These are phyloP conservation scores for Prunella vulgaris DNA, from an alignment of 257 asterid species.

Conservation along the genomic window DNA sequence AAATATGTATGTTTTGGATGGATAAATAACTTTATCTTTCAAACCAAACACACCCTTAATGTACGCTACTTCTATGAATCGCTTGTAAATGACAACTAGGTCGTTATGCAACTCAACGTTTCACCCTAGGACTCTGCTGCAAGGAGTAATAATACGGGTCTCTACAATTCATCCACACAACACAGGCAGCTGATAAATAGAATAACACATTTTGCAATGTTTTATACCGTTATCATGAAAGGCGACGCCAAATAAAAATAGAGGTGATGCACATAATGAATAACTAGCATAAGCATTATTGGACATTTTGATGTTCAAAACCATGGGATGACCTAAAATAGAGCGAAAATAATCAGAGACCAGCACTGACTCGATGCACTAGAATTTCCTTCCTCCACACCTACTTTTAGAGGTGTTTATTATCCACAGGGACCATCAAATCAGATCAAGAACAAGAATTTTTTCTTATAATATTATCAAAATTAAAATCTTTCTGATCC, in stretches of 20 bases:
- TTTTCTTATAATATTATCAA: constrained; percentile 3
- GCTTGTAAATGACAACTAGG: neutral
- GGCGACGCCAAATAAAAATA: neutral
- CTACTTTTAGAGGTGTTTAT: neutral
- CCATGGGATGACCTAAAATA: neutral
- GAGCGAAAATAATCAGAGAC: neutral
- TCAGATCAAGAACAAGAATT: constrained; percentile 1
- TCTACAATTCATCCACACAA: neutral
- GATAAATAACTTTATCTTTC: no score
- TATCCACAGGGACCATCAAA: neutral
- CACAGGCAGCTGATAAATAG: neutral
- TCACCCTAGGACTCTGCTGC: no score
- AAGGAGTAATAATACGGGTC: neutral
- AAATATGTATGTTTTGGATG: no score
- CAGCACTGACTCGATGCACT: neutral
- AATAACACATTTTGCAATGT: neutral
- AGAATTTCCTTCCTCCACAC: neutral
- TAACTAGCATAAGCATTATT: neutral
- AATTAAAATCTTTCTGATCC: constrained; percentile 7
- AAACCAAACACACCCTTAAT: no score
- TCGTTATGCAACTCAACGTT: no score
- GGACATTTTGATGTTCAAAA: neutral
- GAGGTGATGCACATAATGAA: no score
- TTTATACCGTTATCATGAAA: neutral
- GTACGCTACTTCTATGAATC: neutral